Evolutionary conservation across 768 basidiomycete species (phyloP).

Genomic region (Naganishia friedmannii): DNA sequence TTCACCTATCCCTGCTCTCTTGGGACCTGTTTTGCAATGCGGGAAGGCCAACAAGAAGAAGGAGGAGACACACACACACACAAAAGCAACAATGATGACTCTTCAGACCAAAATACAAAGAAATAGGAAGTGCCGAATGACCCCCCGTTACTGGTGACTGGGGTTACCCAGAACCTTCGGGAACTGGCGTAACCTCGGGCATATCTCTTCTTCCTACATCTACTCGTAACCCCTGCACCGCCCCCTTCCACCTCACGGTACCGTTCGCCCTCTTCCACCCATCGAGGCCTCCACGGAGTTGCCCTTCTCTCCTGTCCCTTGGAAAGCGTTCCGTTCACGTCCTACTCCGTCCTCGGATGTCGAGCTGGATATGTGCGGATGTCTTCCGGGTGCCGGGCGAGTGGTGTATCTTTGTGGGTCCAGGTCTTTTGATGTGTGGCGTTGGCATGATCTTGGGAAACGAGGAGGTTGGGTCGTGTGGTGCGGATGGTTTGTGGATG

Average conservation of each 20-base stretch:
- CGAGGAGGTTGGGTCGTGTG: neutral
- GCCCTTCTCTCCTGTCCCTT: neutral
- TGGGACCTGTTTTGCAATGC: too few species aligned
- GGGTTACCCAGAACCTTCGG: neutral
- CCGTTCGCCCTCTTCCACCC: neutral
- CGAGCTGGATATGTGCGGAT: neutral
- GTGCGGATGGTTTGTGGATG: constrained; percentile 14
- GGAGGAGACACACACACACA: neutral
- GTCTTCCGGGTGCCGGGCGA: neutral
- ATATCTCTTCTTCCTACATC: neutral
- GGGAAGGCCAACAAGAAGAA: too few species aligned
- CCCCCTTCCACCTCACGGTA: neutral
- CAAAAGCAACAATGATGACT: constrained; percentile 9
- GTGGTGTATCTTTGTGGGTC: neutral
- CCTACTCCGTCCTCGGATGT: constrained; percentile 24
- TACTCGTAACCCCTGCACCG: constrained; percentile 13
- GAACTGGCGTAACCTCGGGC: neutral
- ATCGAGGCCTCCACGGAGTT: too few species aligned
- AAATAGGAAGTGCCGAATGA: constrained; percentile 24
- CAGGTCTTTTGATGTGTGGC: too few species aligned
- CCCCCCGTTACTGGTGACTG: neutral
- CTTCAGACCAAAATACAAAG: constrained; percentile 1
- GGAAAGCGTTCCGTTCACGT: neutral
- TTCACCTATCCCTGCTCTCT: too few species aligned
- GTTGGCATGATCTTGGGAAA: constrained; percentile 7